phyloP scores from a whole-genome alignment of 1,139 yeast species.

The Hyphopichia khmerensis region DNA sequence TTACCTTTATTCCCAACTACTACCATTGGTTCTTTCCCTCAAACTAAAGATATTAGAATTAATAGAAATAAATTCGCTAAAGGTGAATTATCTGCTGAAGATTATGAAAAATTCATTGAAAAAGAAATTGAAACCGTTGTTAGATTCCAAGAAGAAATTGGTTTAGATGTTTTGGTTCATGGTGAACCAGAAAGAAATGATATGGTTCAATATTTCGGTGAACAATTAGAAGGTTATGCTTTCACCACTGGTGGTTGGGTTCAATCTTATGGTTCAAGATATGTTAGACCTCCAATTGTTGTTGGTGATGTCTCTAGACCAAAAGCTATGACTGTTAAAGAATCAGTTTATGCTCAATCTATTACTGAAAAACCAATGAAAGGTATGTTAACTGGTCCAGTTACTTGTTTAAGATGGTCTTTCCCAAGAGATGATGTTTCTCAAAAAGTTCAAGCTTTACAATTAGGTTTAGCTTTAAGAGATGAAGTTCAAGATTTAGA shows the following conservation, averaged over 20 bases:
- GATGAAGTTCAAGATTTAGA: slow-evolving; percentile 98
- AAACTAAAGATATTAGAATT: slow-evolving; percentile 97
- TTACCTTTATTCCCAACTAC: slow-evolving; percentile 99
- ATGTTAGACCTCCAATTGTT: slow-evolving; percentile 98
- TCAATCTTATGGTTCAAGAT: slow-evolving; percentile 99
- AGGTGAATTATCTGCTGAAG: slow-evolving; percentile 93
- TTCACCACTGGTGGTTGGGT: slow-evolving; percentile 99
- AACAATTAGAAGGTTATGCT: slow-evolving; percentile 95
- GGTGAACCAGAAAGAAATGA: slow-evolving; percentile 99
- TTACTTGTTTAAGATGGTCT: slow-evolving; percentile 99
- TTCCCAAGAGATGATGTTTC: slow-evolving; percentile 99
- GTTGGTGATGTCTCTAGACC: slow-evolving; percentile 99
- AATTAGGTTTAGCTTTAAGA: slow-evolving; percentile 96
- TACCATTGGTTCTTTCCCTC: slow-evolving; percentile 99
- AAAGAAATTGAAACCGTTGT: slow-evolving; percentile 93
- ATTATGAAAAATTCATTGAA: slow-evolving; percentile 94
- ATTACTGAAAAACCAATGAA: slow-evolving; percentile 93
- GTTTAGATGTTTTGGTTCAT: slow-evolving; percentile 96
- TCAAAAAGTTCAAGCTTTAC: slow-evolving; percentile 92
- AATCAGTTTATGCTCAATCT: slow-evolving; percentile 98
- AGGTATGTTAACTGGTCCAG: slow-evolving; percentile 99
- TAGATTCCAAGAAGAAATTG: slow-evolving; percentile 98
- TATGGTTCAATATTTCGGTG: slow-evolving; percentile 99
- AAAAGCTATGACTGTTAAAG: slow-evolving; percentile 97
- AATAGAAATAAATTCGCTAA: slow-evolving; percentile 97